Evolutionary conservation across 176 grass and related monocot species (phyloP).

Genomic region (Microstegium vimineum): DNA sequence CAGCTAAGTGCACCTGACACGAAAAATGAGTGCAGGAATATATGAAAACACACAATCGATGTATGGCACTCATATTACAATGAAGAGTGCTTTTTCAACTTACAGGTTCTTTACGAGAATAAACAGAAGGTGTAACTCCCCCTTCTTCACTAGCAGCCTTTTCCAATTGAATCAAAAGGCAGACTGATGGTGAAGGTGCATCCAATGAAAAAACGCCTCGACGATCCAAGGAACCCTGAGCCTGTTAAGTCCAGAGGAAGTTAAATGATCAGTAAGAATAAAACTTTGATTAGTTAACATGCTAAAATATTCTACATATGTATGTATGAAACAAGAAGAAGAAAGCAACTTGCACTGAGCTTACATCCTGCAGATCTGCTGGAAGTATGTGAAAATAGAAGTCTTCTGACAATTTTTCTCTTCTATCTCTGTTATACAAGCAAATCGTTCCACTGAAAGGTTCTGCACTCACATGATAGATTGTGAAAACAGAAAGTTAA

Average conservation of each 20-base stretch:
- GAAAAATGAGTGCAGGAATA: slow-evolving; percentile 30
- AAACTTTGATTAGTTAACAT: not conserved
- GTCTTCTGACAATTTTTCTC: slow-evolving; percentile 94
- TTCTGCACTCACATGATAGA: slow-evolving; percentile 47
- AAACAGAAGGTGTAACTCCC: slow-evolving; percentile 86
- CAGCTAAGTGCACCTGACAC: slow-evolving; percentile 77
- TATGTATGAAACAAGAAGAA: not conserved
- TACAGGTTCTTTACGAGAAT: slow-evolving; percentile 99
- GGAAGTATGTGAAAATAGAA: slow-evolving; percentile 85
- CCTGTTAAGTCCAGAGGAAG: slow-evolving; percentile 39
- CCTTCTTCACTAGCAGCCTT: slow-evolving; percentile 94
- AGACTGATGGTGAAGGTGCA: slow-evolving; percentile 80
- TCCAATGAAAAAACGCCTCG: slow-evolving; percentile 86
- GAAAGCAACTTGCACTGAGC: slow-evolving; percentile 6
- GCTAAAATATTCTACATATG: not conserved
- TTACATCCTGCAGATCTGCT: slow-evolving; percentile 87
- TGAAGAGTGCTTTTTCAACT: slow-evolving; percentile 34
- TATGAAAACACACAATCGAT: slow-evolving; percentile 21
- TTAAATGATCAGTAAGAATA: slow-evolving; percentile 22
- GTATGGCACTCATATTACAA: not conserved
- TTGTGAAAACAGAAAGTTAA: slow-evolving; percentile 17
- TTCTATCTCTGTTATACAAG: slow-evolving; percentile 97
- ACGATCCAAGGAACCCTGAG: slow-evolving; percentile 55
- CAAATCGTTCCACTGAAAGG: slow-evolving; percentile 96
- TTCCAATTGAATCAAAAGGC: slow-evolving; percentile 91